Conservation (phyloP, 1,284 basidiomycete species). For the Boletus semigastroideus region DNA sequence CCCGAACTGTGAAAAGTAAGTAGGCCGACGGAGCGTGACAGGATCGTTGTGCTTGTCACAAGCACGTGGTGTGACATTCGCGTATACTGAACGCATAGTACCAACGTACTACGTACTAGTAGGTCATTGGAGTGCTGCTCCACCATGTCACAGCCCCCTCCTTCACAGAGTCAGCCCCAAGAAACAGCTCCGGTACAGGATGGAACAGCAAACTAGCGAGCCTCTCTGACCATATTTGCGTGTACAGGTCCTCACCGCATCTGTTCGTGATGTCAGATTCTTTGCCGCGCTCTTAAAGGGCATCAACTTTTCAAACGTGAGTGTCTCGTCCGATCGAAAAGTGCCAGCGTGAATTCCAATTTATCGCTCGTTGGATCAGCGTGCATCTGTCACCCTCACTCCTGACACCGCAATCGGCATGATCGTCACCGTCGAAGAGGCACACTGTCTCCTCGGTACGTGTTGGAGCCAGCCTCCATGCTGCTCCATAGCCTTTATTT, state of each 20-base stretch:
- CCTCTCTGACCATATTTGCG: neutral
- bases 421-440: slow-evolving; percentile 86
- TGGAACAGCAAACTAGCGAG: neutral
- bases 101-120: too few relatives aligned
- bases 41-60: neutral
- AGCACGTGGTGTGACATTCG: slow-evolving; percentile 11
- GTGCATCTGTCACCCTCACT: slow-evolving; percentile 75
- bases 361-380: slow-evolving; percentile 41
- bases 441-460: slow-evolving; percentile 73
- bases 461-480: slow-evolving; percentile 12
- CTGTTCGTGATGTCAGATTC: slow-evolving; percentile 76
- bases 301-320: slow-evolving; percentile 75
- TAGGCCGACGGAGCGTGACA: neutral
- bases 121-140: neutral
- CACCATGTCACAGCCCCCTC: slow-evolving; percentile 20
- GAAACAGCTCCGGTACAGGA: slow-evolving; percentile 25
- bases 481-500: neutral
- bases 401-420: slow-evolving; percentile 71
- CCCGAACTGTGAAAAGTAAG: neutral
- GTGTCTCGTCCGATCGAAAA: slow-evolving; percentile 15
- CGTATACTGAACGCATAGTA: too few relatives aligned
- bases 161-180: slow-evolving; percentile 23
- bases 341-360: neutral
- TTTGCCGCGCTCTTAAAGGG: slow-evolving; percentile 75
- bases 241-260: slow-evolving; percentile 69